These are phyloP conservation scores for Pythium aphanidermatum DNA, from an alignment of 352 stramenopile genomes.

Conservation along the genomic window DNA sequence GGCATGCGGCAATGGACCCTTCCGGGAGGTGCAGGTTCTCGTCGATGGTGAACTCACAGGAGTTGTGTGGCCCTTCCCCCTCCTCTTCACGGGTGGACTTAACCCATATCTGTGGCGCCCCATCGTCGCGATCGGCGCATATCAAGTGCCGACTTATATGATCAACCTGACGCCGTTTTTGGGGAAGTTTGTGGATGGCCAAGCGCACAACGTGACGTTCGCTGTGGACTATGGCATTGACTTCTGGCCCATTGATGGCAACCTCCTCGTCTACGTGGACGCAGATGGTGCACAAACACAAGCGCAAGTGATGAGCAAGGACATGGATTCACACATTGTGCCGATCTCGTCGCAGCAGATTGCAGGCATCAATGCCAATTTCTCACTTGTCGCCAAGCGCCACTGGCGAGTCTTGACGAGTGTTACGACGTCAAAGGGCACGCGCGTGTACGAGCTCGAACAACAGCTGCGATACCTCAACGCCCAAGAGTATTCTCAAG, in stretches of 20 bases:
- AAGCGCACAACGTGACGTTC: slow-evolving; percentile 51
- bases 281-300: slow-evolving; percentile 27
- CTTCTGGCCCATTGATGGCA: slow-evolving; percentile 66
- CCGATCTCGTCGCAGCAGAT: slow-evolving; percentile 16
- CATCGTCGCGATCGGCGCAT: slow-evolving; percentile 61
- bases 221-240: slow-evolving; percentile 54
- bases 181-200: slow-evolving; percentile 41
- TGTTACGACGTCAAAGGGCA: slow-evolving; percentile 53
- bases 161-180: slow-evolving; percentile 72
- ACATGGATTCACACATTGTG: slow-evolving; percentile 21
- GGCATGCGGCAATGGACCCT: slow-evolving; percentile 40
- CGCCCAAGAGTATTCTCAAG: slow-evolving; percentile 38
- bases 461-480: slow-evolving; percentile 47
- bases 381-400: slow-evolving; percentile 35
- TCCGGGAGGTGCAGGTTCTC: slow-evolving; percentile 65
- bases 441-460: slow-evolving; percentile 43
- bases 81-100: slow-evolving; percentile 72
- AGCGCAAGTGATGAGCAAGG: slow-evolving; percentile 30
- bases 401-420: slow-evolving; percentile 35
- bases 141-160: slow-evolving; percentile 68
- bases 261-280: slow-evolving; percentile 53
- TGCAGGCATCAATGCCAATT: slow-evolving; percentile 31
- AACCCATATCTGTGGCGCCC: slow-evolving; percentile 77
- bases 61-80: slow-evolving; percentile 62
- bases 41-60: slow-evolving; percentile 57